Percentiles rank a stretch among this genome's conserved stretches.
Conservation (phyloP, 1,139 yeast genomes). For the Blastobotrys raffinosifermentans region DNA sequence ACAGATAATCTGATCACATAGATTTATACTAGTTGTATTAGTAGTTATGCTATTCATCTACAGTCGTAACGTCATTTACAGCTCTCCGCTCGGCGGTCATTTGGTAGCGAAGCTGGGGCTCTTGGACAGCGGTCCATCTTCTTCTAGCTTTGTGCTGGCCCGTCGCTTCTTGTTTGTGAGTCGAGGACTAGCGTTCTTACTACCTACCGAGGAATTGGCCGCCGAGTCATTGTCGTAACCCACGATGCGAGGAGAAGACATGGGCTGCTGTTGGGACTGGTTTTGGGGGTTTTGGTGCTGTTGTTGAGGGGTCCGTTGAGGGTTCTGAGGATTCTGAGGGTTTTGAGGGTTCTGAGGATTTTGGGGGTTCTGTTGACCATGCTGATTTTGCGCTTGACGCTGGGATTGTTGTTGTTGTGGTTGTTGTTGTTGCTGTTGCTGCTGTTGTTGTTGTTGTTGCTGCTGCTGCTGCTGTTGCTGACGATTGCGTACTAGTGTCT, state of each 20-base stretch:
- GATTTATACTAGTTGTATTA: no score
- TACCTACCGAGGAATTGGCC: neutral
- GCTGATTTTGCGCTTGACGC: slow-evolving; percentile 4
- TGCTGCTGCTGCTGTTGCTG: slow-evolving; percentile 13
- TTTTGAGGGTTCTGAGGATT: slow-evolving; percentile 3
- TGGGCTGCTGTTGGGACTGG: slow-evolving; percentile 1
- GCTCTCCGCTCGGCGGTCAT: no score
- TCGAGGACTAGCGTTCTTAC: slow-evolving; percentile 13
- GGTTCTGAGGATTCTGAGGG: slow-evolving; percentile 6
- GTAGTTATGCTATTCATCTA: no score
- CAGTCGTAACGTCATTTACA: no score
- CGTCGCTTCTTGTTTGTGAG: slow-evolving; percentile 12
- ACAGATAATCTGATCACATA: no score
- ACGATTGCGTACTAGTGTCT: slow-evolving; percentile 37
- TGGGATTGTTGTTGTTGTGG: slow-evolving; percentile 7
- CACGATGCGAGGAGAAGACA: neutral
- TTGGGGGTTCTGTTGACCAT: slow-evolving; percentile 10
- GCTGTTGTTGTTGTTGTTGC: slow-evolving; percentile 8
- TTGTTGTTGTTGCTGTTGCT: slow-evolving; percentile 5
- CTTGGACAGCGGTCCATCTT: slow-evolving; percentile 8
- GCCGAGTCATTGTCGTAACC: neutral
- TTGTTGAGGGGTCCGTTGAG: slow-evolving; percentile 4
- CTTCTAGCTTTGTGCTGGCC: slow-evolving; percentile 14
- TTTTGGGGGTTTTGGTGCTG: slow-evolving; percentile 4
- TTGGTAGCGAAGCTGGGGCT: slow-evolving; percentile 13